phyloP scores from a whole-genome alignment of 2,329 filamentous ascomycete species.

The Fusarium globosum region DNA sequence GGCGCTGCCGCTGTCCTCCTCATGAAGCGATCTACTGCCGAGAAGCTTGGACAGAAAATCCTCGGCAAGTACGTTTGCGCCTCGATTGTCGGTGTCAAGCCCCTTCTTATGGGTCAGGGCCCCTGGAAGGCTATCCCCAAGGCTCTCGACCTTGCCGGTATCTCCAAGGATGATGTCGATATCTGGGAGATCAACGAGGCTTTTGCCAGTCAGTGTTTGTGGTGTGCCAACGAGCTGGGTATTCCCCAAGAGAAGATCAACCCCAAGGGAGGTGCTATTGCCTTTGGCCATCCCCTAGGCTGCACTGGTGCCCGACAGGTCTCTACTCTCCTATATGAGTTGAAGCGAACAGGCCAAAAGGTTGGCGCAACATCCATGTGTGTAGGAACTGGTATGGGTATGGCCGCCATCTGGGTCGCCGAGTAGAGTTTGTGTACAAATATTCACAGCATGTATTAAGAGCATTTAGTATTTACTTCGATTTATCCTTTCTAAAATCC shows the following conservation, averaged over 20 bases:
- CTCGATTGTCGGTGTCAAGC: constrained; percentile 87
- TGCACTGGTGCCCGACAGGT: constrained; percentile 96
- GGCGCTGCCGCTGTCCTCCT: constrained; percentile 94
- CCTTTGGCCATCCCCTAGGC: constrained; percentile 93
- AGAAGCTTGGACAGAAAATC: constrained; percentile 87
- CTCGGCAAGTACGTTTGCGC: constrained; percentile 92
- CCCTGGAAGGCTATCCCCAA: constrained; percentile 97
- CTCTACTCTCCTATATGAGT: constrained; percentile 89
- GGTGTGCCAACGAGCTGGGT: constrained; percentile 89
- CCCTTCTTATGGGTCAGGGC: constrained; percentile 94
- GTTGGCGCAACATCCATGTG: constrained; percentile 97
- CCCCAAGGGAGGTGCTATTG: constrained; percentile 96
- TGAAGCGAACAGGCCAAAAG: constrained; percentile 85
- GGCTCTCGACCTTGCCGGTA: constrained; percentile 86
- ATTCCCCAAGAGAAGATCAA: constrained; percentile 90
- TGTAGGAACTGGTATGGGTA: constrained; percentile 95
- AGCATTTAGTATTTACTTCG: constrained; percentile 21
- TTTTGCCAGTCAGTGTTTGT: constrained; percentile 94
- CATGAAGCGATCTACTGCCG: constrained; percentile 93
- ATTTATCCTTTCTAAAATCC: constrained; percentile 56
- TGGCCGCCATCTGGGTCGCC: constrained; percentile 96
- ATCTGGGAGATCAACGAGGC: constrained; percentile 99
- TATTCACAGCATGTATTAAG: constrained; percentile 37
- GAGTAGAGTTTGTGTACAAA: constrained; percentile 69
- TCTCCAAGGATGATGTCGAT: constrained; percentile 90